Evolutionary conservation across 106 monocot species (phyloP), one percentile per base, ranked within the genome.

Genomic region (Alisma plantagoaquatica): DNA sequence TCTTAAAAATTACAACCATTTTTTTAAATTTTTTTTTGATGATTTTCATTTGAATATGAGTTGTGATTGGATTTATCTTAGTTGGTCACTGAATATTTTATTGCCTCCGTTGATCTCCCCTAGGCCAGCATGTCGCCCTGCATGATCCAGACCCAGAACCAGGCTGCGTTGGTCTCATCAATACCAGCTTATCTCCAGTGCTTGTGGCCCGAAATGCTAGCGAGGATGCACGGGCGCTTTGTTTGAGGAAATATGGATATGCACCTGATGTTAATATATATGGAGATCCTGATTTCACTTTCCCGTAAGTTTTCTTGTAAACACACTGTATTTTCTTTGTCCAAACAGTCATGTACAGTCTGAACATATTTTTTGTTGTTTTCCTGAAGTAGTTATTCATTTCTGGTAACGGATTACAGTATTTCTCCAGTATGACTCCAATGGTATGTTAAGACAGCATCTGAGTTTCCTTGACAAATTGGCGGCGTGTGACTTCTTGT

Each of bases 151-250:
- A 88, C 21, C 80, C 94, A 23, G 80, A 77, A 54, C 84, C 87
- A 21, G 84, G 88, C 3, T 72, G 77, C 59, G 54, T 96, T 55
- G 94, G 94, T 28, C 89, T 78, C 44, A 89, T 98, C 72, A 75
- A 89, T 63, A 98, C 96, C 23, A 72, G 52, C 55, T 59, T 98
- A 67, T 98, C 96, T 17, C 96, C 96, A 1, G 74, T 89, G 68
- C 54, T 51, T 8, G 71, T 89, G 54, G 89, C 89, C 2, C 65
- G 28, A 35, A 49, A 48, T 71, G 96, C 96, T 26, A 79, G 84
- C 72, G 96, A 89, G 44, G 96, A 98, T 84, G 88, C 96, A 1
- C 84, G 89, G 1, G 35, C 52, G 33, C 78, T 98, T 29, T 98
- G 96, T 61, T 67, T 76, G 33, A 63, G 78, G 25, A 73, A 98